Evolutionary conservation across 192 early-diverging fungal genomes (phyloP).

Genomic region (Podila horticola): DNA sequence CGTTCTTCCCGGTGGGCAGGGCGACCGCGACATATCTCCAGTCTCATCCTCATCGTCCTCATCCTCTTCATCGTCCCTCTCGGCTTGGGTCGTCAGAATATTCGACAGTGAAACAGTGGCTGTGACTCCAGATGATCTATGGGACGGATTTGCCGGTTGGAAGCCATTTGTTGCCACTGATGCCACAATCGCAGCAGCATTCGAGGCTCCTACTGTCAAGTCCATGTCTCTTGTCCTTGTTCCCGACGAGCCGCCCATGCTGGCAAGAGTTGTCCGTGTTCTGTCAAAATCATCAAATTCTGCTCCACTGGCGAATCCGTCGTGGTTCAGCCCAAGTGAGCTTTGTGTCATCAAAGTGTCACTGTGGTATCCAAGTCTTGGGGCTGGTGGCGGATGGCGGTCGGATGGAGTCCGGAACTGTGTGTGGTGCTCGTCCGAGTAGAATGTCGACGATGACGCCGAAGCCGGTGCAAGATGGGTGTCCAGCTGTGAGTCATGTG

Average conservation of each 20-base stretch:
- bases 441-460: slow-evolving; percentile 8
- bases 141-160: too few species aligned
- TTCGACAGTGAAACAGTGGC: not conserved
- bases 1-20: slow-evolving; percentile 37
- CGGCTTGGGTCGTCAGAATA: not conserved
- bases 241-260: slow-evolving; percentile 1
- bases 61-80: slow-evolving; percentile 6
- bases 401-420: slow-evolving; percentile 25
- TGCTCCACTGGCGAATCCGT: slow-evolving; percentile 18
- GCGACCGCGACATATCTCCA: slow-evolving; percentile 22
- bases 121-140: not conserved
- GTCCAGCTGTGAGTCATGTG: not conserved
- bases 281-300: slow-evolving; percentile 15
- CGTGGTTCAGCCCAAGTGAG: slow-evolving; percentile 40
- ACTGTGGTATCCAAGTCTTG: slow-evolving; percentile 36
- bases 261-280: slow-evolving; percentile 20
- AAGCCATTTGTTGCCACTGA: not conserved
- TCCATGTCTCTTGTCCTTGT: not conserved
- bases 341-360: slow-evolving; percentile 49
- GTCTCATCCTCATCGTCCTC: slow-evolving; percentile 26
- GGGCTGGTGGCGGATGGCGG: slow-evolving; percentile 36
- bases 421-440: not conserved
- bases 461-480: not conserved
- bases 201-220: not conserved
- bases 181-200: not conserved